phyloP scores from a whole-genome alignment of 208 protist species.

The Acanthamoeba royreba region DNA sequence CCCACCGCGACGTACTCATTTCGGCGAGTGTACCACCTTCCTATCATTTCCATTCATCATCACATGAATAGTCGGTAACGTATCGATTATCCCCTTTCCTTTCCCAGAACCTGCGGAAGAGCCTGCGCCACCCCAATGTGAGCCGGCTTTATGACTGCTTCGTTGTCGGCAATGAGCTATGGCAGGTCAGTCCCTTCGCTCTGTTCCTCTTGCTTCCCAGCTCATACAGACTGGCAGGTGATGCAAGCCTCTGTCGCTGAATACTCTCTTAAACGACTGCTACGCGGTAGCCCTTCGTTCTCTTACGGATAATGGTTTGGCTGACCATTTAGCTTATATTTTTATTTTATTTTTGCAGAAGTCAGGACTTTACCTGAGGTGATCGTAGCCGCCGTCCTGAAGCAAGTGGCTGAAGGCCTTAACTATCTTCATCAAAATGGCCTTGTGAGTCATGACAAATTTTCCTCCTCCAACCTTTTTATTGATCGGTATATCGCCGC shows the following conservation, averaged over 20 bases:
- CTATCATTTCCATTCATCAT: not conserved
- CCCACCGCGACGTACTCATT: not conserved
- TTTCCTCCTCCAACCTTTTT: not conserved
- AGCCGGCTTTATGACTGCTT: not conserved
- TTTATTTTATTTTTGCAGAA: too few species aligned
- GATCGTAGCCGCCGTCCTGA: not conserved
- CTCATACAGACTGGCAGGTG: too few species aligned
- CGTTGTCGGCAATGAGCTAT: not conserved
- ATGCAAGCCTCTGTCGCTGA: not conserved
- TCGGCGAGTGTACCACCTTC: not conserved
- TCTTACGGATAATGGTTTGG: not conserved
- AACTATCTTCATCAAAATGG: not conserved
- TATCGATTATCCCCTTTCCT: not conserved
- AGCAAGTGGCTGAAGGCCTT: not conserved
- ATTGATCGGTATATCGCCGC: not conserved
- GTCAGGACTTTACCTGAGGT: not conserved
- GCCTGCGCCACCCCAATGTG: not conserved
- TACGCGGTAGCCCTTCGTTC: not conserved
- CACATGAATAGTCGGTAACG: not conserved
- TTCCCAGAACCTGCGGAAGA: not conserved
- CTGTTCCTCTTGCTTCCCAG: too few species aligned
- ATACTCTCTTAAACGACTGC: not conserved
- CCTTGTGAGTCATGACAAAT: not conserved
- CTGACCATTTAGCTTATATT: not conserved
- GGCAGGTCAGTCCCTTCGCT: not conserved